Base-by-base conservation (phyloP, 2,329 filamentous ascomycete genomes). In the Delphinella strobiligena region DNA sequence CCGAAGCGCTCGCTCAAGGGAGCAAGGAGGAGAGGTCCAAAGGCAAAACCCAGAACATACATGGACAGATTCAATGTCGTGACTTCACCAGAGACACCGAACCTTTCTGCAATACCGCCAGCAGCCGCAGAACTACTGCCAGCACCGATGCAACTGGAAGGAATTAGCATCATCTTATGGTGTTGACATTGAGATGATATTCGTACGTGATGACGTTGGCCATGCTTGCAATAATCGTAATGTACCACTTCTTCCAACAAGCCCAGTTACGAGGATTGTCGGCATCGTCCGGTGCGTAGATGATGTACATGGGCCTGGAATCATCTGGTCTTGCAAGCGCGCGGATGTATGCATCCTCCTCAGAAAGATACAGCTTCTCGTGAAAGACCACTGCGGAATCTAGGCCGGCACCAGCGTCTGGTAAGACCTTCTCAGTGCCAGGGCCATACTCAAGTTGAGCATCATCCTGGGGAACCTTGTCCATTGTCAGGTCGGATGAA, bases 181-280 rank as follows among this genome's bases (percentile, higher is more conserved):
- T 40, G 4, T 14, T 24, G 3, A 24, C 18, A 3, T 10, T 8
- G 4, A 14, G n/a, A 10, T 2, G 7, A 18, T n/a, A 43, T n/a
- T n/a, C 34, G 27, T 34, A 43, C 30, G 47, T 43, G 33, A 49
- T 27, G 44, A 50, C 45, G 30, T 53, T 53, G 15, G 64, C 46
- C 44, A 57, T 51, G 43, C 62, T 58, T 14, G 55, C 58, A 14
- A 64, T 48, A 19, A 52, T 48, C 4, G 59, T 63, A 29, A 63
- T 63, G 43, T 61, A 64, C 61, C 61, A 64, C 42, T 61, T 61
- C 19, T 53, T 53, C 45, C 44, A 52, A 31, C 51, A 54, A 2
- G 57, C 53, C 59, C 61, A 66, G 34, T 62, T 56, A 27, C 60
- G 53, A 8, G 63, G 63, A 40, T 63, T 63, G 24, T 63, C 61